Evolutionary conservation across 2,329 filamentous ascomycete species (phyloP).

Genomic region (Hypoxylon sp.): DNA sequence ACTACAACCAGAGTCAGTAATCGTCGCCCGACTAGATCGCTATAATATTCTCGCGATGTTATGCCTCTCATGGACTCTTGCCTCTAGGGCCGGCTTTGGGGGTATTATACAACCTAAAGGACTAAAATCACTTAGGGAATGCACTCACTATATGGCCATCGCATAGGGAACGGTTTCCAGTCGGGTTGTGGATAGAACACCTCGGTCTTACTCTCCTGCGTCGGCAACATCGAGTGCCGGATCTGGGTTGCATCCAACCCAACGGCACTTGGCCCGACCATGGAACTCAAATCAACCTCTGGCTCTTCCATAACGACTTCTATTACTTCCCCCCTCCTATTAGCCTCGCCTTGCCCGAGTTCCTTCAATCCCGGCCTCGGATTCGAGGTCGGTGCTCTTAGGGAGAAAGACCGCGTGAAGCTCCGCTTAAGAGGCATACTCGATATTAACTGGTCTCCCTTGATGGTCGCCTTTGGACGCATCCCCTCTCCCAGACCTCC

Average conservation of each 20-base stretch:
- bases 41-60: too few relatives aligned
- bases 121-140: background rate
- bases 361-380: constrained; percentile 59
- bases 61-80: too few relatives aligned
- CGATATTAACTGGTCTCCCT: constrained; percentile 63
- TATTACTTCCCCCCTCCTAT: constrained; percentile 69
- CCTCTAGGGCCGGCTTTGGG: too few relatives aligned
- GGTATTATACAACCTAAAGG: too few relatives aligned
- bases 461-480: constrained; percentile 61
- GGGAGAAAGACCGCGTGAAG: constrained; percentile 59
- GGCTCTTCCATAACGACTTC: constrained; percentile 67
- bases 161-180: constrained; percentile 76
- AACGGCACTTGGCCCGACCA: constrained; percentile 58
- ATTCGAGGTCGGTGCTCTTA: constrained; percentile 46
- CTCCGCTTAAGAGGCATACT: constrained; percentile 53
- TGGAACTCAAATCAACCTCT: constrained; percentile 64
- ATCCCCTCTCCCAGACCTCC: constrained; percentile 70
- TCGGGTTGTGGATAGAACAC: constrained; percentile 73
- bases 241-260: constrained; percentile 48
- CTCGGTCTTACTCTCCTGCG: constrained; percentile 57
- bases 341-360: constrained; percentile 69
- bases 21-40: background rate
- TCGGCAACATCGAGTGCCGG: constrained; percentile 56
- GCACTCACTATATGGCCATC: constrained; percentile 65
- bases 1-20: constrained; percentile 49